These are phyloP conservation scores for Globisporangium takayamanum DNA, from an alignment of 352 stramenopile genomes.

Conservation along the genomic window DNA sequence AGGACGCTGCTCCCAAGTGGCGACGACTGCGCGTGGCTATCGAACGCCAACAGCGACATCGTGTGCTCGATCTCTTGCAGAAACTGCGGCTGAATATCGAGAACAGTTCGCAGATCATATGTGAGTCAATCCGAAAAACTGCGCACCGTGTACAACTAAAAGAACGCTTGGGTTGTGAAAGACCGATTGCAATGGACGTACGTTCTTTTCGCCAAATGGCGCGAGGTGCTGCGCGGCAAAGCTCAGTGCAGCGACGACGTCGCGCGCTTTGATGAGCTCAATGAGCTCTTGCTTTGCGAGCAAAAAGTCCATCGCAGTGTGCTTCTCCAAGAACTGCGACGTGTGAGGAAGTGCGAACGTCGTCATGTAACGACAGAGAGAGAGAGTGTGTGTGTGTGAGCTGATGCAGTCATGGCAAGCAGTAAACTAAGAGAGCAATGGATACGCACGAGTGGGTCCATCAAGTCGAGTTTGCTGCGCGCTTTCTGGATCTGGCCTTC, in stretches of 20 bases:
- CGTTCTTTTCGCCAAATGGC: constrained; percentile 67
- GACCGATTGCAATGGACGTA: constrained; percentile 9
- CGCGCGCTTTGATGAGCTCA: constrained; percentile 63
- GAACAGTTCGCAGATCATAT: too few relatives aligned
- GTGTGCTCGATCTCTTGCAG: constrained; percentile 73
- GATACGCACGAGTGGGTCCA: constrained; percentile 37
- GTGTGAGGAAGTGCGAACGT: neutral
- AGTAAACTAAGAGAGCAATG: neutral
- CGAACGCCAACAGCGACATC: constrained; percentile 73
- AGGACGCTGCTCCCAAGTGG: constrained; percentile 28
- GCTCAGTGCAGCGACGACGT: constrained; percentile 55
- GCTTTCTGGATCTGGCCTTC: constrained; percentile 57
- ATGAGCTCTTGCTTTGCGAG: constrained; percentile 77
- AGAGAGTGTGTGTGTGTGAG: too few relatives aligned
- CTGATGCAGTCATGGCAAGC: neutral
- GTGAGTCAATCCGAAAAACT: too few relatives aligned
- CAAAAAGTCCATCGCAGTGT: constrained; percentile 62
- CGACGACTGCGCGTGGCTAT: constrained; percentile 51
- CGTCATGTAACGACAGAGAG: neutral
- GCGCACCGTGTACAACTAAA: too few relatives aligned
- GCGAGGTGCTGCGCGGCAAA: constrained; percentile 72
- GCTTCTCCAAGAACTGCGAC: constrained; percentile 51
- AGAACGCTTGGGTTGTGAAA: too few relatives aligned
- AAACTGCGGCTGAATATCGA: constrained; percentile 39
- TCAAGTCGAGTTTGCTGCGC: constrained; percentile 39